Base-by-base conservation (phyloP, 257 asterid genomes). In the Solanum habrochaites region DNA sequence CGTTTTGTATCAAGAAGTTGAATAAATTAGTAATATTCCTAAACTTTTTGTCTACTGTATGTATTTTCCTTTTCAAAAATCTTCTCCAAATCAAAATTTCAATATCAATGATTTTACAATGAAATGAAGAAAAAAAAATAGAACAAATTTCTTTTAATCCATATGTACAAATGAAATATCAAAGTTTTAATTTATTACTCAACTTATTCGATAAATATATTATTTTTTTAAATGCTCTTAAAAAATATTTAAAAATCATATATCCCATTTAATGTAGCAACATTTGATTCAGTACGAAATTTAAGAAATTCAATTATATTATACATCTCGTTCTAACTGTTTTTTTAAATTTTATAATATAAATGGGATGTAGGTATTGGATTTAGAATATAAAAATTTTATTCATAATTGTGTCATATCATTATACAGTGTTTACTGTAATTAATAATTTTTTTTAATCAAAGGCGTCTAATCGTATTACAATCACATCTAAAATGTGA, bases 251-350 rank as follows among this genome's bases (percentile, higher is more conserved):
- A 52, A 16, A 16, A 0, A 52, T 52, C 23, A 52, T 52, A 52
- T 1, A 52, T 32, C 0, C 0, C 5, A 32, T 32, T 32, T 32
- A 4, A 32, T 4, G 5, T 32, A 0, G 0, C 35, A 32, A 32
- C 0, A 32, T 32, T 32, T 32, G 5, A 32, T 0, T 0, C 35
- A 0, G 1, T 32, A 32, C 5, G 5, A 0, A 32, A 0, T 32
- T 32, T 0, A 32, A 32, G 0, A 52, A 52, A 52, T 52, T 52
- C 60, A 3, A 52, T 52, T 8, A 16, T 16, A 16, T 0, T 16
- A 52, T 52, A 16, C 0, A 2, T 16, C 0, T 52, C 4, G 18
- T 1, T 52, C 23, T 16, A 52, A 16, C 1, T 21, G 0, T 16
- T 5, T 15, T 42, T 42, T 49, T 49, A 0, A 49, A 39, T 37